Percentiles rank a stretch among this genome's conserved stretches.
phyloP scores from a whole-genome alignment of 2,329 filamentous ascomycete genomes.

The Thermochaetoides dissita region DNA sequence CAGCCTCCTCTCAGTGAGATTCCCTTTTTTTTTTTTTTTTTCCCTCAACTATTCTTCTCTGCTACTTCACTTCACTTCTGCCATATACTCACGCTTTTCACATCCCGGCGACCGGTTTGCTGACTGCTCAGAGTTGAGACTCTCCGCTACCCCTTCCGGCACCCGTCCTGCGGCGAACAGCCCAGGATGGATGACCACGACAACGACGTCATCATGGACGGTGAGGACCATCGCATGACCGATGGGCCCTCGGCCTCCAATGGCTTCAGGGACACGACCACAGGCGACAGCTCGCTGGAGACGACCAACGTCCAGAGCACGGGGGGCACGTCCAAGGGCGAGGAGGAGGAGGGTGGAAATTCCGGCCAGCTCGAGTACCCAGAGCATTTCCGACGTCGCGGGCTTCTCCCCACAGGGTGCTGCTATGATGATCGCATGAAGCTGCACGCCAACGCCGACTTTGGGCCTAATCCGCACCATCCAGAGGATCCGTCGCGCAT shows the following conservation, averaged over 20 bases:
- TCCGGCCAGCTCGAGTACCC: constrained; percentile 17
- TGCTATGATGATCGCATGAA: constrained; percentile 95
- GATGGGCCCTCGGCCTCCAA: constrained; percentile 27
- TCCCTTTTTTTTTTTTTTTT: no score
- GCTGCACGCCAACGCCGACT: constrained; percentile 77
- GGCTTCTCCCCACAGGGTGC: constrained; percentile 55
- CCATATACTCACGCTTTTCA: neutral
- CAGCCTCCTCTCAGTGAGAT: no score
- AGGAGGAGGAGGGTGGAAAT: constrained; percentile 25
- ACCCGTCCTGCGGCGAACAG: constrained; percentile 1
- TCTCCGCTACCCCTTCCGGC: neutral
- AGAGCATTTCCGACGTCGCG: constrained; percentile 25
- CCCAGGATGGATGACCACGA: constrained; percentile 15
- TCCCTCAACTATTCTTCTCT: no score
- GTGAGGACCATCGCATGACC: constrained; percentile 26
- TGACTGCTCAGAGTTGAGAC: neutral
- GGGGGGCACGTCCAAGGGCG: constrained; percentile 22
- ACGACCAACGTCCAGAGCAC: constrained; percentile 13
- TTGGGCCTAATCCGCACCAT: constrained; percentile 61
- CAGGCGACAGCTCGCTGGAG: constrained; percentile 13
- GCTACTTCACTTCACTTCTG: neutral
- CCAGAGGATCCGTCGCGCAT: constrained; percentile 90
- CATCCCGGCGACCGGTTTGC: neutral
- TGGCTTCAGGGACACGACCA: constrained; percentile 23
- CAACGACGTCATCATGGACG: constrained; percentile 24